A percentile compares a stretch with the other conserved stretches of the same genome.
These are phyloP conservation scores for Boechera divaricarpa DNA, from an alignment of 345 rosid species.

Conservation along the genomic window DNA sequence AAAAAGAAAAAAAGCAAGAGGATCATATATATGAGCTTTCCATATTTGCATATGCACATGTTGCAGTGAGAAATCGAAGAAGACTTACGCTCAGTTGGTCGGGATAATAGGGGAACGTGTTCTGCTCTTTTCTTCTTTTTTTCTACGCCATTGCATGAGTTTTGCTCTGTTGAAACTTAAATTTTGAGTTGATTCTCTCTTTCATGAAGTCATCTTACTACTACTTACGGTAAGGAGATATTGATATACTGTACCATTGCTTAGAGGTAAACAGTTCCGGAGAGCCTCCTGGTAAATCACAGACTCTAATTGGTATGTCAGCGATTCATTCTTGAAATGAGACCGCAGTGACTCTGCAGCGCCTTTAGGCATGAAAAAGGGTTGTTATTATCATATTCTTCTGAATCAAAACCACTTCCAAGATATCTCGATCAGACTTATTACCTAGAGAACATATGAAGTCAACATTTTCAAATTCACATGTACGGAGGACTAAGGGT, in stretches of 20 bases:
- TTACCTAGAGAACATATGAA: constrained; percentile 84
- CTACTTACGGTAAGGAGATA: constrained; percentile 27
- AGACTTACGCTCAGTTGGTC: constrained; percentile 90
- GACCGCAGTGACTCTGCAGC: constrained; percentile 59
- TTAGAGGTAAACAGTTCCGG: constrained; percentile 51
- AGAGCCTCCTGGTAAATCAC: constrained; percentile 82
- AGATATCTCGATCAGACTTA: background rate
- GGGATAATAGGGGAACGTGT: constrained; percentile 69
- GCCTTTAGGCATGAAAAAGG: constrained; percentile 48
- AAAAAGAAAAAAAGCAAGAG: background rate
- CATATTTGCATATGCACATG: constrained; percentile 10
- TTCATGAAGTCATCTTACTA: constrained; percentile 27
- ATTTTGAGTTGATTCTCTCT: background rate
- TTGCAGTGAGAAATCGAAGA: constrained; percentile 10
- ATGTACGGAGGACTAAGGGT: constrained; percentile 80
- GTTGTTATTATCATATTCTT: constrained; percentile 15
- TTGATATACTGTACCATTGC: constrained; percentile 47
- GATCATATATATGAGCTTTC: constrained; percentile 14
- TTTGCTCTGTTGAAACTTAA: constrained; percentile 49
- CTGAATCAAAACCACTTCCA: constrained; percentile 1
- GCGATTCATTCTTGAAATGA: constrained; percentile 72
- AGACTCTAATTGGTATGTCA: constrained; percentile 65
- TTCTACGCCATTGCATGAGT: constrained; percentile 32
- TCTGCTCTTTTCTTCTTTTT: constrained; percentile 54
- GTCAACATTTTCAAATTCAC: constrained; percentile 72